Base-by-base conservation (phyloP, 495 filamentous ascomycete species). In the Penicillium arizonense region DNA sequence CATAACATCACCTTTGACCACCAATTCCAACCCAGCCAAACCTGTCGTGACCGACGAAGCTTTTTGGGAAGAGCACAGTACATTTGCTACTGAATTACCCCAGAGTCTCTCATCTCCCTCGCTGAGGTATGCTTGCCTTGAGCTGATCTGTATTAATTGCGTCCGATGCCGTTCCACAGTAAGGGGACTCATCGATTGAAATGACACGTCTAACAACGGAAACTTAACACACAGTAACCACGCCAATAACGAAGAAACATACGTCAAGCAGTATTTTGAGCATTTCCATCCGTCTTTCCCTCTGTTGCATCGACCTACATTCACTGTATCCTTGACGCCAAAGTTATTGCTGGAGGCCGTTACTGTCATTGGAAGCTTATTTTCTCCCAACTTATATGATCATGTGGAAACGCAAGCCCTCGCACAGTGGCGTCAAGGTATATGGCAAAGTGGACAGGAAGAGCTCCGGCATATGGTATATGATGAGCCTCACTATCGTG, bases 211-310 rank as follows among this genome's bases (percentile, higher is more conserved):
- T 26, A 24, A 42, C 39, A 42, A 12, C 12, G 6, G 39, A 26
- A 42, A 20, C 20, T 30, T 32, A 9, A 30, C 12, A 2, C 21
- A 39, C 24, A 49, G 47, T 9, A 49, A 26, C 3, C 34, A 30
- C 21, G 23, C 35, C 18, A 47, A 46, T 46, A 28, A 10, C 10
- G 52, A 33, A 23, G 52, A 55, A 40, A 41, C 35, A 48, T 47
- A 55, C 37, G 40, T 48, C n/a, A 55, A 55, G 23, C 44, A 46
- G n/a, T 55, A 55, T 26, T 55, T 55, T 42, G 52, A 55, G 32
- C 21, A 55, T 48, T 55, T 55, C 37, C 52, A 55, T n/a, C 44
- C 43, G 8, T 55, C 52, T 48, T 47, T 55, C 14, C 52, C 52
- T 40, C 9, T 55, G 6, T 34, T 55, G 24, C 52, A 55, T 48